Evolutionary conservation across 192 early-diverging fungal genomes (phyloP), one percentile per base, ranked within the genome.

Genomic region (Coemansia sp.): DNA sequence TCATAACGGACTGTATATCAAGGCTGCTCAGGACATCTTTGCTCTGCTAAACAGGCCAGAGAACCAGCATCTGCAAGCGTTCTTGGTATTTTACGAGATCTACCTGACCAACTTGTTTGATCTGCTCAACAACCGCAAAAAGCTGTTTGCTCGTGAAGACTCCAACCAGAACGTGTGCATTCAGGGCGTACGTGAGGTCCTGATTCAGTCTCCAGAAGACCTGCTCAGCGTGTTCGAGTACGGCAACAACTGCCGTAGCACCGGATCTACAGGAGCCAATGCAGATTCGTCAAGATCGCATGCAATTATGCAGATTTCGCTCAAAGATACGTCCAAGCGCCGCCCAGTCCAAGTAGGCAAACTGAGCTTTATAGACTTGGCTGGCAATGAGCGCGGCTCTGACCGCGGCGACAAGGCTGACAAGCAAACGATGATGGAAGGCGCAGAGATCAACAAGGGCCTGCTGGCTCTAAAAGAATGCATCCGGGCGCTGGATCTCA

Each of bases 391-490:
- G 70, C 87, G 97, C 33, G 97, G 97, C 31, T 90, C 97, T 5
- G 97, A 99, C 74, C 85, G 95, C 38, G 95, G 95, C 15, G 94
- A 97, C 54, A 63, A 55, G 19, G 80, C 93, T 3, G 88, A 96
- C 73, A 81, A 87, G 45, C 90, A 96, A 74, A 97, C 95, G 66
- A 86, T 92, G 65, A 94, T 94, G 94, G 96, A 99, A 65, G 97
- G 95, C 12, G 91, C 95, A 1, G 95, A 99, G 78, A 99, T 99
- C 80, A 99, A 99, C 82, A 97, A 97, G 73, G 93, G 92, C 67
- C 80, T 99, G 59, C 76, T 99, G 51, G 97, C 97, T 0, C 72
- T 99, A 56, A 97, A 99, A 70, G 95, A 97, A 63, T 97, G 95
- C 59, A 99, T 99, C 72, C 88, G 95, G 48, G 94, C 97, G 1